Conservation (phyloP, 192 early-diverging fungal genomes). For the Coemansia sp. region DNA sequence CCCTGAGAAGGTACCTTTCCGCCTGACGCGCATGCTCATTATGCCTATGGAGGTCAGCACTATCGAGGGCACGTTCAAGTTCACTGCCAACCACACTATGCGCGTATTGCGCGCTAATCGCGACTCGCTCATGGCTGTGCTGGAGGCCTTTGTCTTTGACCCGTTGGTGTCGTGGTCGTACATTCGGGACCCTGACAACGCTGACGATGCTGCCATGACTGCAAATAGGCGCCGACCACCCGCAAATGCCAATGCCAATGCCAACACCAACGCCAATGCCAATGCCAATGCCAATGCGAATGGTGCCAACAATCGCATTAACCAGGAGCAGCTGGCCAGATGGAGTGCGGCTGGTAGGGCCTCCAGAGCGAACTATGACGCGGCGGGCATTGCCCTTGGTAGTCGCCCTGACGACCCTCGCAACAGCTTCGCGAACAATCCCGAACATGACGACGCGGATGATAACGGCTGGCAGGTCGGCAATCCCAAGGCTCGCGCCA, state of each 20-base stretch:
- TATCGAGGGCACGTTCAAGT: conserved; percentile 95
- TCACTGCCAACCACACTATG: conserved; percentile 94
- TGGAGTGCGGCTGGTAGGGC: conserved; percentile 8
- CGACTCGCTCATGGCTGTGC: conserved; percentile 96
- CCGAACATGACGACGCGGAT: neutral
- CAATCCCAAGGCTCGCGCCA: conserved; percentile 80
- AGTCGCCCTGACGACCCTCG: conserved; percentile 26
- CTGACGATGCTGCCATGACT: neutral
- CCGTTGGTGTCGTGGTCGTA: conserved; percentile 58
- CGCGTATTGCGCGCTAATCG: conserved; percentile 93
- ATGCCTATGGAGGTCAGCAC: conserved; percentile 97
- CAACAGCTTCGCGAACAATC: conserved; percentile 20
- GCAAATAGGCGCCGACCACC: neutral
- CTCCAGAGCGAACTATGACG: neutral
- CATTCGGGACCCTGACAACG: conserved; percentile 15
- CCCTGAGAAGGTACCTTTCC: conserved; percentile 96
- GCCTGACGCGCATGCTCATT: conserved; percentile 93
- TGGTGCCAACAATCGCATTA: neutral
- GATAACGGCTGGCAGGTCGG: conserved; percentile 31
- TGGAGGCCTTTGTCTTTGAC: conserved; percentile 98
- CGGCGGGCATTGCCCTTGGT: neutral
- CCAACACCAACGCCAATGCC: neutral
- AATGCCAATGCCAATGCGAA: neutral
- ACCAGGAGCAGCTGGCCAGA: conserved; percentile 6
- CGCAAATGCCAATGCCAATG: neutral